Conservation (phyloP, 257 asterid species). For the Salvia splendens region DNA sequence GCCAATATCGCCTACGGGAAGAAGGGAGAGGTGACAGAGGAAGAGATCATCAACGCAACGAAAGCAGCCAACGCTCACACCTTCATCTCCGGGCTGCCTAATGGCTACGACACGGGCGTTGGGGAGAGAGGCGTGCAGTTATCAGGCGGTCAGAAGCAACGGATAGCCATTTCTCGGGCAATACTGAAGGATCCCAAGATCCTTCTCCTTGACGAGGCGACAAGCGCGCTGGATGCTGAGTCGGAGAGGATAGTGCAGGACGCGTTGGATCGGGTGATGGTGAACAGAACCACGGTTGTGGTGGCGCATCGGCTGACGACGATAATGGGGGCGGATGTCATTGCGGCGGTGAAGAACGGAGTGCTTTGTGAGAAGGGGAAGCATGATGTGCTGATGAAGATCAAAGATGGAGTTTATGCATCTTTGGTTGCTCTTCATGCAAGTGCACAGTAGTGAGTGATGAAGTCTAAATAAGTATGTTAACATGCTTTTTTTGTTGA, state of each 20-base stretch:
- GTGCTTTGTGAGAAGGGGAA: constrained; percentile 62
- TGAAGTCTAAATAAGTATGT: too few relatives aligned
- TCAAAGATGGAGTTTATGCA: constrained; percentile 61
- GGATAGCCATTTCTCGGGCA: constrained; percentile 51
- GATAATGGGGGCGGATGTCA: constrained; percentile 65
- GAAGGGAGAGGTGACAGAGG: constrained; percentile 55
- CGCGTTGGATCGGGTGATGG: constrained; percentile 35
- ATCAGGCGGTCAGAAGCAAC: constrained; percentile 61
- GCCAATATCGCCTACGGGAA: constrained; percentile 71
- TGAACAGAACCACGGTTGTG: constrained; percentile 65
- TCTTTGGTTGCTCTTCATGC: constrained; percentile 69
- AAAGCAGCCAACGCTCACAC: constrained; percentile 66
- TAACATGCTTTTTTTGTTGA: too few relatives aligned
- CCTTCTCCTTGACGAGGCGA: constrained; percentile 55
- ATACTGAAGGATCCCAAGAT: constrained; percentile 48
- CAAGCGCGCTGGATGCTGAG: constrained; percentile 56
- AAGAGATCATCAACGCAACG: constrained; percentile 65
- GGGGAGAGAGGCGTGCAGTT: constrained; percentile 52
- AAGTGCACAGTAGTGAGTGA: constrained; percentile 28
- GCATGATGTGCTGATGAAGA: constrained; percentile 62
- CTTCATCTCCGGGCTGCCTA: constrained; percentile 72
- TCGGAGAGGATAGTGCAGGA: constrained; percentile 43
- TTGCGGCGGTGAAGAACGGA: constrained; percentile 78
- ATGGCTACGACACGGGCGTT: constrained; percentile 62
- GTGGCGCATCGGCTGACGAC: constrained; percentile 72